Conservation (phyloP, 805 yeast genomes). For the Torulaspora franciscae region DNA sequence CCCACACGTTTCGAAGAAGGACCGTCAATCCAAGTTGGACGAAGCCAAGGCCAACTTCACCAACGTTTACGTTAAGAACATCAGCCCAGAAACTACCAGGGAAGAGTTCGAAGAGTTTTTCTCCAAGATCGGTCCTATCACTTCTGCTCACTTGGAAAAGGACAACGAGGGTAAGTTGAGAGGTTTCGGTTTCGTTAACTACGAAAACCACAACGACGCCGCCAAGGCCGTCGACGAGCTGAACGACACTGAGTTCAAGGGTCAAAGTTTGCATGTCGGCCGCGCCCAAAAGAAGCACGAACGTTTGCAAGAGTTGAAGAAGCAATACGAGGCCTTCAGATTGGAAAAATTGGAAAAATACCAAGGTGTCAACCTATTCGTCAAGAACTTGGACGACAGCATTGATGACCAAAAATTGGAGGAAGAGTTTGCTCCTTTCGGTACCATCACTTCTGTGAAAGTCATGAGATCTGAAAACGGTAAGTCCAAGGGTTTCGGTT, state of each 20-base stretch:
- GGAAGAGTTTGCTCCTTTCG: conserved; percentile 90
- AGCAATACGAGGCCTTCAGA: conserved; percentile 87
- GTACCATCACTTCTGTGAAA: conserved; percentile 91
- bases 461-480: conserved; percentile 94
- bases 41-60: conserved; percentile 90
- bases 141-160: conserved; percentile 75
- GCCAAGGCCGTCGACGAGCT: conserved; percentile 86
- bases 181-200: conserved; percentile 96
- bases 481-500: conserved; percentile 97
- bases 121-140: conserved; percentile 67
- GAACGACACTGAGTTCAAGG: conserved; percentile 80
- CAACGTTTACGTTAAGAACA: conserved; percentile 91
- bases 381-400: conserved; percentile 92
- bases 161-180: conserved; percentile 84
- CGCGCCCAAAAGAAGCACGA: conserved; percentile 99
- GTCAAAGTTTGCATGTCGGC: conserved; percentile 87
- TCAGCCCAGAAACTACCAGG: conserved; percentile 63
- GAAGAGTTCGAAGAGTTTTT: conserved; percentile 71
- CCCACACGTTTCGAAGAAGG: conserved; percentile 85
- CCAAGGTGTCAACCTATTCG: conserved; percentile 95
- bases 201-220: conserved; percentile 80
- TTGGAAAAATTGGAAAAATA: conserved; percentile 87
- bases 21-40: conserved; percentile 89
- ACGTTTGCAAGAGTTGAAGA: conserved; percentile 92
- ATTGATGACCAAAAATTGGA: conserved; percentile 86